Conservation (phyloP, 2,329 filamentous ascomycete genomes). For the Penicillium sp. region DNA sequence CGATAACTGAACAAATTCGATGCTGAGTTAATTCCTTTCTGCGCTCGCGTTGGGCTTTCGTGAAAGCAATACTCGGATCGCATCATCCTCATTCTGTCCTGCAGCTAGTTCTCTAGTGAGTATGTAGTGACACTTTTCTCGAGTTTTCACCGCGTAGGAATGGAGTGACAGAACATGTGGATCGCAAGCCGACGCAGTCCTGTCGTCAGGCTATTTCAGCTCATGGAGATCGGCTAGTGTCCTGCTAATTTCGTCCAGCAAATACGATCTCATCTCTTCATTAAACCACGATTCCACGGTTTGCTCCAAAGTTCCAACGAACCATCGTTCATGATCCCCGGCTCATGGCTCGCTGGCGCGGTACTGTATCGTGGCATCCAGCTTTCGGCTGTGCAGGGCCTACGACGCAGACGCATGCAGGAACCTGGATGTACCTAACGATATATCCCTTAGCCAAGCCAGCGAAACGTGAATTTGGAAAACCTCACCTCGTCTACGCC, state of each 20-base stretch:
- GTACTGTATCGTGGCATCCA: no score
- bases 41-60: background rate
- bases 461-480: constrained; percentile 8
- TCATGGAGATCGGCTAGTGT: background rate
- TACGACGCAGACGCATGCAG: background rate
- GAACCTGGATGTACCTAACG: background rate
- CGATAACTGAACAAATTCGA: background rate
- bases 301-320: background rate
- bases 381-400: no score
- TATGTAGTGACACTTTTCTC: background rate
- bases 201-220: background rate
- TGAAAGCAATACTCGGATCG: background rate
- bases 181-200: background rate
- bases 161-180: background rate
- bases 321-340: background rate
- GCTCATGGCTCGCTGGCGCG: background rate
- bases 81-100: background rate
- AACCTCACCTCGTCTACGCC: constrained; percentile 6
- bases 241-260: background rate
- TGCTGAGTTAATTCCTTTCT: background rate
- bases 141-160: background rate
- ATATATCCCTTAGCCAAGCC: background rate
- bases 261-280: background rate
- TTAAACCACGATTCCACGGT: background rate
- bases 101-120: background rate